Conservation (phyloP, 208 protist genomes). For the Crithidia expoeki region DNA sequence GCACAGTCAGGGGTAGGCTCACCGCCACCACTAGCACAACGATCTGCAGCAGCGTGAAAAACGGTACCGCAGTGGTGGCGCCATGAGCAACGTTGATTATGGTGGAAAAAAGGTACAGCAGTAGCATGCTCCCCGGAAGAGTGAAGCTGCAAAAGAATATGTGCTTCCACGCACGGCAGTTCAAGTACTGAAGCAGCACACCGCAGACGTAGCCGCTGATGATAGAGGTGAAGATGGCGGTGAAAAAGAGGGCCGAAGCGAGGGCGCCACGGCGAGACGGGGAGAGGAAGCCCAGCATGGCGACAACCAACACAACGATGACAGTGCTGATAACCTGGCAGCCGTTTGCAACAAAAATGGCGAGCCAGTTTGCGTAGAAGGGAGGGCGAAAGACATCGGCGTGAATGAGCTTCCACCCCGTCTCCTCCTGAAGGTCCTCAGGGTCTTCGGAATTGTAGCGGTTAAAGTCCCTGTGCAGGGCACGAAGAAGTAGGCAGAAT, state of each 20-base stretch:
- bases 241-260: slow-evolving; percentile 78
- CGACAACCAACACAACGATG: slow-evolving; percentile 85
- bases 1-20: slow-evolving; percentile 95
- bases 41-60: slow-evolving; percentile 61
- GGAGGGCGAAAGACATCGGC: slow-evolving; percentile 97
- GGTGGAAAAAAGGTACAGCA: slow-evolving; percentile 68
- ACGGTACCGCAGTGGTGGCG: slow-evolving; percentile 69
- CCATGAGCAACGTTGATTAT: slow-evolving; percentile 64
- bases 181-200: slow-evolving; percentile 89
- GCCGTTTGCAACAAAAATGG: slow-evolving; percentile 93
- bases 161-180: slow-evolving; percentile 92
- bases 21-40: slow-evolving; percentile 91
- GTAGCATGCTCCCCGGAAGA: slow-evolving; percentile 67
- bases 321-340: slow-evolving; percentile 94
- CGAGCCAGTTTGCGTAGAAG: slow-evolving; percentile 74
- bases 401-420: slow-evolving; percentile 97
- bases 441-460: slow-evolving; percentile 87
- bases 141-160: slow-evolving; percentile 78
- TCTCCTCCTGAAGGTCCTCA: slow-evolving; percentile 82
- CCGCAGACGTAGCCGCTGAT: slow-evolving; percentile 94
- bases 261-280: slow-evolving; percentile 95
- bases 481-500: slow-evolving; percentile 95
- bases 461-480: slow-evolving; percentile 96
- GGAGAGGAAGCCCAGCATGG: slow-evolving; percentile 95
- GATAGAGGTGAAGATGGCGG: slow-evolving; percentile 80